Evolutionary conservation across 805 yeast species (phyloP).

Genomic region (Ogataea allantospora): DNA sequence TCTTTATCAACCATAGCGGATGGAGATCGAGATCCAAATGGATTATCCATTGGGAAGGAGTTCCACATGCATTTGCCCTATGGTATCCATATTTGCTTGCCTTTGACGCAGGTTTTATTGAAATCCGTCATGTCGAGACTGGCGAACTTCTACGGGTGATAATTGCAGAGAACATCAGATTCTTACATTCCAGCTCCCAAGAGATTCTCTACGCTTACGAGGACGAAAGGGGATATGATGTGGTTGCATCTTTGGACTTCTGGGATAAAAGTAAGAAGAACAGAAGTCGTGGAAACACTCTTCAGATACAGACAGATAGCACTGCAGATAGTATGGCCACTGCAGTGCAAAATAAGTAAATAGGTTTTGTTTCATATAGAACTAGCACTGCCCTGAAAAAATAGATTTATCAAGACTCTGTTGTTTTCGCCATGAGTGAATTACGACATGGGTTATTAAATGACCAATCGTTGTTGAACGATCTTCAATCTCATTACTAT

Average conservation of each 20-base stretch:
- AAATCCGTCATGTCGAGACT: conserved; percentile 85
- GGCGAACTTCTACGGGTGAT: conserved; percentile 86
- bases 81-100: conserved; percentile 93
- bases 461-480: conserved; percentile 30
- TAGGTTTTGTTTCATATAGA: too few species aligned
- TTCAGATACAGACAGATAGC: not conserved
- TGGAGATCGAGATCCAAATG: conserved; percentile 95
- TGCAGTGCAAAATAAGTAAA: conserved; percentile 3
- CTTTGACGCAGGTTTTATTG: conserved; percentile 87
- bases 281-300: conserved; percentile 21
- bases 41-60: conserved; percentile 96
- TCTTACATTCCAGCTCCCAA: conserved; percentile 85
- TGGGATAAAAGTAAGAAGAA: conserved; percentile 53
- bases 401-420: conserved; percentile 1
- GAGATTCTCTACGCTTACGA: conserved; percentile 93
- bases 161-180: conserved; percentile 86
- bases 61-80: conserved; percentile 86
- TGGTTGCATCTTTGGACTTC: conserved; percentile 88
- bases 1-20: conserved; percentile 90
- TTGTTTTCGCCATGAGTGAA: conserved; percentile 11
- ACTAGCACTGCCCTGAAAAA: conserved; percentile 1
- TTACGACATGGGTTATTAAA: conserved; percentile 35
- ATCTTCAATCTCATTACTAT: conserved; percentile 32
- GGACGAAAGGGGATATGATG: conserved; percentile 85
- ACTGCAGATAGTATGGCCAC: conserved; percentile 1